phyloP scores from a whole-genome alignment of 495 filamentous ascomycete genomes.

The Hyaloscypha bicolor region DNA sequence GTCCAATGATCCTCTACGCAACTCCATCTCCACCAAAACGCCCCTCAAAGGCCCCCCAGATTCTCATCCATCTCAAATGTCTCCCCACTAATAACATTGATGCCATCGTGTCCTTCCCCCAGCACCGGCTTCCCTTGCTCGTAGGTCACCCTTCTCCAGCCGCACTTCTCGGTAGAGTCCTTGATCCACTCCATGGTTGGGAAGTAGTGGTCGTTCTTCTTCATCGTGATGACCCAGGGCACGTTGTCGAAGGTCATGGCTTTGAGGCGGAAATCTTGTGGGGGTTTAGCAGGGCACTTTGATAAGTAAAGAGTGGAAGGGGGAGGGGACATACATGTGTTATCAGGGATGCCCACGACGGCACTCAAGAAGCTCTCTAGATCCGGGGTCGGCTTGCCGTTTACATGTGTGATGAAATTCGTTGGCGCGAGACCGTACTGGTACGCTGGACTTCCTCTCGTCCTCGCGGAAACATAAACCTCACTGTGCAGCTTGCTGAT shows the following conservation, averaged over 20 bases:
- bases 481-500: constrained; percentile 95
- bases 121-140: constrained; percentile 56
- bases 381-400: constrained; percentile 80
- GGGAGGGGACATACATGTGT: constrained; percentile 66
- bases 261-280: constrained; percentile 80
- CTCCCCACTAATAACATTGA: constrained; percentile 26
- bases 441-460: constrained; percentile 83
- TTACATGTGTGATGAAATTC: constrained; percentile 96
- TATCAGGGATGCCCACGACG: constrained; percentile 86
- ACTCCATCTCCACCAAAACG: neutral
- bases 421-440: constrained; percentile 93
- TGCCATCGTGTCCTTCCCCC: constrained; percentile 45
- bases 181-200: constrained; percentile 87
- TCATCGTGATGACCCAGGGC: constrained; percentile 97
- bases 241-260: constrained; percentile 97
- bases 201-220: constrained; percentile 99
- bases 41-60: constrained; percentile 14
- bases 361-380: constrained; percentile 77
- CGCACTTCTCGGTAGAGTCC: constrained; percentile 59
- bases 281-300: constrained; percentile 27
- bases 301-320: constrained; percentile 6
- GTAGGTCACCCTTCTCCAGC: constrained; percentile 75
- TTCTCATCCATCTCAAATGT: constrained; percentile 30
- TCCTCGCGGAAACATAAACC: constrained; percentile 90
- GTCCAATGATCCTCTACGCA: neutral